These are phyloP conservation scores for Thielaviopsis musarum DNA, from an alignment of 2,329 filamentous ascomycete genomes.

Conservation along the genomic window DNA sequence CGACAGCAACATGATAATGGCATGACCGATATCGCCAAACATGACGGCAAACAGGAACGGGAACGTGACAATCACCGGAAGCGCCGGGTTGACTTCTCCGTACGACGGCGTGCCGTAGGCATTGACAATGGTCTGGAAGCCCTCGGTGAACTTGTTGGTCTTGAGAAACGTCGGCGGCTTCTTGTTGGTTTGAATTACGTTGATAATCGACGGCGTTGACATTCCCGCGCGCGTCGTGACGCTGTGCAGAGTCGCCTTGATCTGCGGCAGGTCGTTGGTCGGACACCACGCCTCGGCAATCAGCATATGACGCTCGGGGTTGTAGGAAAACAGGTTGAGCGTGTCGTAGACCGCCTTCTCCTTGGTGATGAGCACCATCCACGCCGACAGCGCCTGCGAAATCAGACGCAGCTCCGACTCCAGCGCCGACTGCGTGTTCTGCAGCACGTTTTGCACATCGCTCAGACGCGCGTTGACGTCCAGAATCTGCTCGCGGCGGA, in stretches of 20 bases:
- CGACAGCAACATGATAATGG: slow-evolving; percentile 69
- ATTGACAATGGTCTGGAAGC: slow-evolving; percentile 97
- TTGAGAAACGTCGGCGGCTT: slow-evolving; percentile 94
- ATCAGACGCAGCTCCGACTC: slow-evolving; percentile 90
- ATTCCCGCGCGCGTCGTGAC: slow-evolving; percentile 91
- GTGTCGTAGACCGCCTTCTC: slow-evolving; percentile 97
- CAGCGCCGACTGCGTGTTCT: slow-evolving; percentile 87
- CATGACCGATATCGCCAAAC: slow-evolving; percentile 97
- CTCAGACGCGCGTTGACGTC: slow-evolving; percentile 89
- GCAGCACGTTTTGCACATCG: slow-evolving; percentile 80
- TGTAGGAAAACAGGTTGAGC: slow-evolving; percentile 91
- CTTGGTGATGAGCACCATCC: slow-evolving; percentile 96
- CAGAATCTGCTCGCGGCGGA: slow-evolving; percentile 87
- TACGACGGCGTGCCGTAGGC: slow-evolving; percentile 97
- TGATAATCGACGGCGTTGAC: slow-evolving; percentile 96
- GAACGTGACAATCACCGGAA: slow-evolving; percentile 93
- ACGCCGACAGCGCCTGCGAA: slow-evolving; percentile 77
- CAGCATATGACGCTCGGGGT: slow-evolving; percentile 83
- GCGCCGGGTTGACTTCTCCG: slow-evolving; percentile 86
- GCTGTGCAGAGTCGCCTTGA: slow-evolving; percentile 86
- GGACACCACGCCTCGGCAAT: slow-evolving; percentile 98
- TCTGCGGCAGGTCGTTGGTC: slow-evolving; percentile 72
- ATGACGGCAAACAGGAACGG: slow-evolving; percentile 99
- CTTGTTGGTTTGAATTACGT: slow-evolving; percentile 93
- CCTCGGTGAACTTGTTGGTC: slow-evolving; percentile 96